phyloP scores from a whole-genome alignment of 768 basidiomycete species.

The Amanita thiersii region DNA sequence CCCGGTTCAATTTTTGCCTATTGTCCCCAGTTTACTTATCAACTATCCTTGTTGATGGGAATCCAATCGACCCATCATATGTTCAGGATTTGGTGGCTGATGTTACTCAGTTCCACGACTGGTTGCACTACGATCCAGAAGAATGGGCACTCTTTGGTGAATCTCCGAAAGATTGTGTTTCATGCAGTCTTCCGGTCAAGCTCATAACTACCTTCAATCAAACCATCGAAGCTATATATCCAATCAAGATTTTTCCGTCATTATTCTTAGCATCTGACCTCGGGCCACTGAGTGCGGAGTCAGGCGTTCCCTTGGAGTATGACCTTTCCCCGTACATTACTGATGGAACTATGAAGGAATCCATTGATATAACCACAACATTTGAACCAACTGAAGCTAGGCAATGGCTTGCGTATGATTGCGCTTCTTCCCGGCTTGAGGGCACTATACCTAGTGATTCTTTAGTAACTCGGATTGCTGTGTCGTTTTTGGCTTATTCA shows the following conservation, averaged over 20 bases:
- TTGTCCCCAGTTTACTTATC: slow-evolving; percentile 49
- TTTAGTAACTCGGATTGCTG: slow-evolving; percentile 29
- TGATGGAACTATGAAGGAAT: slow-evolving; percentile 31
- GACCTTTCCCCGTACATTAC: slow-evolving; percentile 49
- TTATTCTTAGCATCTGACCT: slow-evolving; percentile 57
- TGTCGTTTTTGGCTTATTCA: slow-evolving; percentile 66
- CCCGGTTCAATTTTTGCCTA: slow-evolving; percentile 43
- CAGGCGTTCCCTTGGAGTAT: slow-evolving; percentile 44
- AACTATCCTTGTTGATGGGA: slow-evolving; percentile 57
- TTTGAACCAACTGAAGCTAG: slow-evolving; percentile 43
- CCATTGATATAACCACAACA: slow-evolving; percentile 45
- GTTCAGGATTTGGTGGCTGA: slow-evolving; percentile 53
- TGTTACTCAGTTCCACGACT: slow-evolving; percentile 41
- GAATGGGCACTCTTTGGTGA: slow-evolving; percentile 54
- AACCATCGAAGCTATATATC: slow-evolving; percentile 52
- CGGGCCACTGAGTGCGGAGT: slow-evolving; percentile 46
- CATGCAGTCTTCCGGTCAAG: slow-evolving; percentile 40
- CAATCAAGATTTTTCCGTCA: slow-evolving; percentile 60
- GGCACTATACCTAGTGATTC: slow-evolving; percentile 50
- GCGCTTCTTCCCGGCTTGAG: slow-evolving; percentile 31
- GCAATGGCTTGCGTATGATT: slow-evolving; percentile 48
- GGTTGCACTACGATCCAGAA: slow-evolving; percentile 53
- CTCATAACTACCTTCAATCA: slow-evolving; percentile 64
- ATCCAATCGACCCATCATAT: slow-evolving; percentile 47
- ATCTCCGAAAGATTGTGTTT: neutral